Base-by-base conservation (phyloP, 345 rosid species). In the Eutrema heterophyllum region DNA sequence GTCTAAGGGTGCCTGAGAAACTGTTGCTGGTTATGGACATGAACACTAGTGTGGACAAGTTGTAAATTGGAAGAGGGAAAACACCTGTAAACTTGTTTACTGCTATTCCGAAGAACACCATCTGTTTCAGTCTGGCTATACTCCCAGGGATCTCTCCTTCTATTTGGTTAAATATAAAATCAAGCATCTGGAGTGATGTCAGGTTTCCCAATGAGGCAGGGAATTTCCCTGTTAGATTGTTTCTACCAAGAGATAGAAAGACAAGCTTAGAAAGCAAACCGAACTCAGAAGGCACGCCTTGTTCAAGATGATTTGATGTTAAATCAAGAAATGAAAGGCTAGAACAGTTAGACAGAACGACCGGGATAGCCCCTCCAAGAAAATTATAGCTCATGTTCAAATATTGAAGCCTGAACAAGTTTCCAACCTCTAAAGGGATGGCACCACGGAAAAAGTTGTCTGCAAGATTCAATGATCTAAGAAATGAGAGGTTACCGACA, bases 401-500 rank as follows among this genome's bases (percentile, higher is more conserved):
- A 13, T 30, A 6, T 36, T 8, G 14, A 24, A 67, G 50, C 13
- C 58, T 48, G 5, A 15, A 29, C 57, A 81, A 67, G 1, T 0
- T 15, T 7, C 27, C 63, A 6, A 68, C 5, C 38, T 77, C 48
- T 8, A 0, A 59, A 18, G 78, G 52, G 6, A 72, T 73, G 40
- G 0, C 15, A 7, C 36, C 38, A 7, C 10, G 32, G 21, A 80
- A 41, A 32, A 16, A 29, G 26, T 80, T 80, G 16, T 61, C 51
- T 39, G 55, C 50, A 9, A 75, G 80, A 48, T 67, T 35, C 4
- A 67, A 1, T 21, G 49, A 26, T 50, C 2, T 69, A n/a, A 76
- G 46, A 30, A 76, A 76, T 12, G 74, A 67, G 10, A 76, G 58
- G 32, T 76, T 76, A n/a, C 79, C 75, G 9, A 76, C 36, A n/a